A percentile compares a stretch with the other conserved stretches of the same genome.
Conservation (phyloP, 176 grass and related monocot species). For the Ensete ventricosum region DNA sequence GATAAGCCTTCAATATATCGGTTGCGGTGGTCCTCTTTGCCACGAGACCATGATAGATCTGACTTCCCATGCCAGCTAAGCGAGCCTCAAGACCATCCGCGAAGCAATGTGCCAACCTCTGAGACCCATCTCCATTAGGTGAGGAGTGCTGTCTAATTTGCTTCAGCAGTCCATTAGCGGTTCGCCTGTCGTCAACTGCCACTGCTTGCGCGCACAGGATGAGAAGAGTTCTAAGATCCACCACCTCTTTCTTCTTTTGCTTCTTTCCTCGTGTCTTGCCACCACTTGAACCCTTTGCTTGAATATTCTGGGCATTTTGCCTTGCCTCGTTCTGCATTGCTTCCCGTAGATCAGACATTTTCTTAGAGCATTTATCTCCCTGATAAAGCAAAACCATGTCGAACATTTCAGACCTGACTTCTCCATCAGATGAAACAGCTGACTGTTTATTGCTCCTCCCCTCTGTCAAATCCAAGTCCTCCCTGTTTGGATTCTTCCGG, state of each 20-base stretch:
- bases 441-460: constrained; percentile 33
- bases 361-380: background rate
- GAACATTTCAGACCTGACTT: constrained; percentile 31
- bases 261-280: constrained; percentile 23
- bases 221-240: constrained; percentile 42
- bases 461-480: constrained; percentile 21
- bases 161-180: constrained; percentile 31
- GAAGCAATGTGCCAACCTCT: constrained; percentile 49
- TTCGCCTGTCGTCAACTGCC: constrained; percentile 10
- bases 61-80: constrained; percentile 36
- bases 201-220: constrained; percentile 41
- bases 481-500: constrained; percentile 13
- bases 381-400: constrained; percentile 41
- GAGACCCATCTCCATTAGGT: constrained; percentile 33
- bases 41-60: constrained; percentile 32
- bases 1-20: constrained; percentile 37
- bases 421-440: constrained; percentile 29
- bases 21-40: constrained; percentile 16
- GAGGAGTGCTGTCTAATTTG: constrained; percentile 43
- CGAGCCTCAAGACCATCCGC: constrained; percentile 52
- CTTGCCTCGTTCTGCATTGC: constrained; percentile 23
- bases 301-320: constrained; percentile 10
- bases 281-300: background rate
- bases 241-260: background rate
- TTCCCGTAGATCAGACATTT: constrained; percentile 20